Evolutionary conservation across 495 filamentous ascomycete genomes (phyloP).

Genomic region (Aspergillus taichungensis): DNA sequence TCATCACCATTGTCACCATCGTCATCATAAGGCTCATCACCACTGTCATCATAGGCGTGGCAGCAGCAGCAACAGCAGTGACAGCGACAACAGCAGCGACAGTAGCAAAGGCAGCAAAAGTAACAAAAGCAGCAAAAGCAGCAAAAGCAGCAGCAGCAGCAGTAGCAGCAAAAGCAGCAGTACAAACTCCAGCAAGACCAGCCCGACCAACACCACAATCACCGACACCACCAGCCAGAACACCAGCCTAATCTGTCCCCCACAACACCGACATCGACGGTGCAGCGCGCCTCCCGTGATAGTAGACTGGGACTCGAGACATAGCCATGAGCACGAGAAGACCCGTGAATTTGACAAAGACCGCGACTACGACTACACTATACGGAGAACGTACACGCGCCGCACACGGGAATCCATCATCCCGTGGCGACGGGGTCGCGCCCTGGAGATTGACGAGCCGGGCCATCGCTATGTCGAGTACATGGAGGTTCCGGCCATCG

Average conservation of each 20-base stretch:
- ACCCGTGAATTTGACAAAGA: no score
- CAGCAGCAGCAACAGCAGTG: background rate
- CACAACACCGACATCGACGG: background rate
- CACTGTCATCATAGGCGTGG: background rate
- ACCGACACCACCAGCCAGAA: background rate
- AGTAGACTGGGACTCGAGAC: no score
- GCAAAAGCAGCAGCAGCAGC: background rate
- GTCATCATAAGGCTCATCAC: background rate
- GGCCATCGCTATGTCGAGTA: slow-evolving; percentile 7
- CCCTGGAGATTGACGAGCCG: background rate
- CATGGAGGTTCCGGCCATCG: slow-evolving; percentile 1
- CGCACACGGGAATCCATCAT: slow-evolving; percentile 7
- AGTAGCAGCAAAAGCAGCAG: background rate
- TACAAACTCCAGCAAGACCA: background rate
- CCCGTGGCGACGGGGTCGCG: background rate
- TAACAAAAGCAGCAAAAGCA: background rate
- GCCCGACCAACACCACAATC: background rate
- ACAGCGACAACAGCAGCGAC: background rate
- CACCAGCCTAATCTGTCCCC: slow-evolving; percentile 1
- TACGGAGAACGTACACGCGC: slow-evolving; percentile 6
- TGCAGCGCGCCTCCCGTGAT: background rate
- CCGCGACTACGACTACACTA: background rate
- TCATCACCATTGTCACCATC: background rate
- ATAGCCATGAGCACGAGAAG: no score
- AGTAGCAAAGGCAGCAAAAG: background rate